Percentiles rank a stretch among this genome's conserved stretches.
Conservation (phyloP, 1,284 basidiomycete species). For the Tilletia walkeri region DNA sequence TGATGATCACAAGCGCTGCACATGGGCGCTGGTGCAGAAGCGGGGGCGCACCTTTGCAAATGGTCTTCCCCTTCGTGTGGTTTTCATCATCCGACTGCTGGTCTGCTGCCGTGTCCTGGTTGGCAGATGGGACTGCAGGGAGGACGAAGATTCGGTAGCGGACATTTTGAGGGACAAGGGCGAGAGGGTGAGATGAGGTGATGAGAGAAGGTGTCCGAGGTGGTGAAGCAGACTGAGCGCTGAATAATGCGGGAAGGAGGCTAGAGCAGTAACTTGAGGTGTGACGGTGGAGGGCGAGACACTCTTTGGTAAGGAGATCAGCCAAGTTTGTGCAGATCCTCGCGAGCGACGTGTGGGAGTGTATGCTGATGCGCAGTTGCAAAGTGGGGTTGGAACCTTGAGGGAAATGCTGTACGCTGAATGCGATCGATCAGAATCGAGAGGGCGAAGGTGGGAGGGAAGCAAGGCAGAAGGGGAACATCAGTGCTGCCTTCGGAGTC, state of each 20-base stretch:
- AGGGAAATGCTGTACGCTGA: no score
- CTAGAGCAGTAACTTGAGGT: not conserved
- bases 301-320: not conserved
- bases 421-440: no score
- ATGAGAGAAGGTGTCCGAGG: not conserved
- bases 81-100: conserved; percentile 53
- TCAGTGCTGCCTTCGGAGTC: no score
- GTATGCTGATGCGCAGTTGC: no score
- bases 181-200: not conserved
- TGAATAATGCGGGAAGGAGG: not conserved
- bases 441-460: no score
- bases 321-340: no score
- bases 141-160: not conserved
- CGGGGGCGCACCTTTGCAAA: conserved; percentile 37
- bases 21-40: no score
- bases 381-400: no score
- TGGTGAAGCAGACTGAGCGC: not conserved
- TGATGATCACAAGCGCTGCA: not conserved
- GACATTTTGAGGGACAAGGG: not conserved
- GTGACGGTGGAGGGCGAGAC: no score
- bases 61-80: conserved; percentile 42
- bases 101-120: conserved; percentile 45
- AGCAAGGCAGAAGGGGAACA: no score
- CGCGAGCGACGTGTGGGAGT: no score
- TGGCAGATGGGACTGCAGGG: conserved; percentile 24